Conservation (phyloP, 768 basidiomycete genomes). For the Hygrophoropsis aurantiaca region DNA sequence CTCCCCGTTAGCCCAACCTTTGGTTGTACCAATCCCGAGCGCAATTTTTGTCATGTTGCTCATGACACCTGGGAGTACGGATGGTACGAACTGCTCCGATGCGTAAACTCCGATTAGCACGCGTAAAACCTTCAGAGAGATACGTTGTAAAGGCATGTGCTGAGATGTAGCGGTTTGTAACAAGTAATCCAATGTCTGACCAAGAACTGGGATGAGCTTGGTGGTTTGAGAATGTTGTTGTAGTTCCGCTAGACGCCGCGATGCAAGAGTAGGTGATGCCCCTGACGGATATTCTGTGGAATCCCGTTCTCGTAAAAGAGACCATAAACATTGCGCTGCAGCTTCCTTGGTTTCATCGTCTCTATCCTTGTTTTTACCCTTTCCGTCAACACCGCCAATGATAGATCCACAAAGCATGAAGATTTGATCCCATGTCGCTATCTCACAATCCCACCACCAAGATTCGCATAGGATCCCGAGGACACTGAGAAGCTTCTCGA, state of each 20-base stretch:
- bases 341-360: slow-evolving; percentile 84
- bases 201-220: slow-evolving; percentile 73
- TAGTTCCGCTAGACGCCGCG: slow-evolving; percentile 39
- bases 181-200: slow-evolving; percentile 79
- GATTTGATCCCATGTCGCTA: slow-evolving; percentile 78
- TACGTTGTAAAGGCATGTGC: slow-evolving; percentile 58
- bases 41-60: slow-evolving; percentile 75
- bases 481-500: slow-evolving; percentile 69
- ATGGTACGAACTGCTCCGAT: slow-evolving; percentile 53
- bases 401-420: slow-evolving; percentile 74
- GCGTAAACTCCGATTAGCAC: slow-evolving; percentile 51
- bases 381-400: slow-evolving; percentile 62
- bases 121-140: slow-evolving; percentile 58
- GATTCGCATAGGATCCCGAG: slow-evolving; percentile 58
- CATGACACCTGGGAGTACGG: slow-evolving; percentile 81
- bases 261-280: slow-evolving; percentile 9
- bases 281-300: slow-evolving; percentile 40
- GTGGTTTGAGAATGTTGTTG: slow-evolving; percentile 37
- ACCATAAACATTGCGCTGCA: slow-evolving; percentile 63
- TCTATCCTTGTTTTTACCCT: slow-evolving; percentile 64
- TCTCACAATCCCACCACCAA: slow-evolving; percentile 88
- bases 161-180: slow-evolving; percentile 56
- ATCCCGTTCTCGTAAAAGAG: slow-evolving; percentile 57
- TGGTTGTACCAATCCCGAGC: slow-evolving; percentile 50
- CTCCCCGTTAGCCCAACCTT: slow-evolving; percentile 75